These are phyloP conservation scores for Hexamita inflata DNA, from an alignment of 208 protist species.

Conservation along the genomic window DNA sequence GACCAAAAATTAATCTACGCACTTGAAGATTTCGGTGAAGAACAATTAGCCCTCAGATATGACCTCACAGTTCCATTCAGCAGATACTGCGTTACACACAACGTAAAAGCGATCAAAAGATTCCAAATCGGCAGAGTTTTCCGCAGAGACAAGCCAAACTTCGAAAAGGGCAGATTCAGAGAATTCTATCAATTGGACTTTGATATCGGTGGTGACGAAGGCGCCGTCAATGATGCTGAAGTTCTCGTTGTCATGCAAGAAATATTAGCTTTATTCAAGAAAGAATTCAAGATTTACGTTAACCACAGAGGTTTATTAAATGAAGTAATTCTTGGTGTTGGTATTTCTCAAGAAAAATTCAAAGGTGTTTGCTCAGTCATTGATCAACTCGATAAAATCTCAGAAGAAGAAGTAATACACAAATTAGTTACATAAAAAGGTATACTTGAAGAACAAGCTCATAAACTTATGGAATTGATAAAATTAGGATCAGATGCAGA, in stretches of 20 bases:
- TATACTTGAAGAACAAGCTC: background rate
- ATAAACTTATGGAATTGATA: background rate
- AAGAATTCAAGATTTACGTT: slow-evolving; percentile 54
- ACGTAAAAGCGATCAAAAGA: slow-evolving; percentile 56
- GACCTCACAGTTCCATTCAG: slow-evolving; percentile 63
- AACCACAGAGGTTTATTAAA: slow-evolving; percentile 60
- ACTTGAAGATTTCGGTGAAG: slow-evolving; percentile 62
- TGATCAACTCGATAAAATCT: slow-evolving; percentile 66
- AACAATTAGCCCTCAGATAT: slow-evolving; percentile 62
- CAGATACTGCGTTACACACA: slow-evolving; percentile 59
- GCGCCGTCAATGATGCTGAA: slow-evolving; percentile 65
- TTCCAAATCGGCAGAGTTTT: slow-evolving; percentile 71
- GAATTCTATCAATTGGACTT: slow-evolving; percentile 77
- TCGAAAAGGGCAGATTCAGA: slow-evolving; percentile 58
- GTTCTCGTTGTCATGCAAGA: slow-evolving; percentile 55
- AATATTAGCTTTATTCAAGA: slow-evolving; percentile 52
- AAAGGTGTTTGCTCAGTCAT: slow-evolving; percentile 58
- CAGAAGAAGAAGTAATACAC: slow-evolving; percentile 54
- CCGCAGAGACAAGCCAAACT: slow-evolving; percentile 59
- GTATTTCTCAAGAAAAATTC: slow-evolving; percentile 57
- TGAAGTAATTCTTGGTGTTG: slow-evolving; percentile 55
- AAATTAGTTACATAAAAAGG: slow-evolving; percentile 51
- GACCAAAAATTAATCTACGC: slow-evolving; percentile 73
- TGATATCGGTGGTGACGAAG: slow-evolving; percentile 57
- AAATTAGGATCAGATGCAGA: too few species aligned